Conservation (phyloP, 1,139 yeast genomes). For the Petasospora fabianii region DNA sequence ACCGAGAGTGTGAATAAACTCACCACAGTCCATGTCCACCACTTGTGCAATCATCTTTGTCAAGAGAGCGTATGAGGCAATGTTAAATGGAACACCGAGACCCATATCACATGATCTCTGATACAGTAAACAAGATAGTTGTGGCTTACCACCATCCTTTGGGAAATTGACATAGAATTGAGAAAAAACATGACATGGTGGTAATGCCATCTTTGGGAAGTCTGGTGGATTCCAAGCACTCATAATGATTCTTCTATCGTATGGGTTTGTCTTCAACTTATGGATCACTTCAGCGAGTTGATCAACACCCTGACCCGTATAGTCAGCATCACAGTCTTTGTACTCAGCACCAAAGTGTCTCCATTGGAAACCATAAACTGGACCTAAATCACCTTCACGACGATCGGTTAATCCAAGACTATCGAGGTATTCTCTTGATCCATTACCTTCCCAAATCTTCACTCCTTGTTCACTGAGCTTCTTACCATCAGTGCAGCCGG, state of each 20-base stretch:
- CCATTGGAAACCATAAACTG: constrained; percentile 99
- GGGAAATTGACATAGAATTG: constrained; percentile 92
- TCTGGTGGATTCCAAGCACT: constrained; percentile 99
- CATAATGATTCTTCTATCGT: constrained; percentile 88
- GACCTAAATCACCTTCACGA: constrained; percentile 93
- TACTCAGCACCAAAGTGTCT: constrained; percentile 97
- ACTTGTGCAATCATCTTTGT: constrained; percentile 95
- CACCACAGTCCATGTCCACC: constrained; percentile 92
- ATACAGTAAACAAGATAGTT: constrained; percentile 80
- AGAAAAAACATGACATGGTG: constrained; percentile 96
- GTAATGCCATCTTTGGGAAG: constrained; percentile 88
- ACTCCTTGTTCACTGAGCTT: constrained; percentile 77
- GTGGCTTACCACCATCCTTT: constrained; percentile 48
- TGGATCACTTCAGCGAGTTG: constrained; percentile 79
- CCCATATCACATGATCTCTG: constrained; percentile 99
- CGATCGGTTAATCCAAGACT: constrained; percentile 74
- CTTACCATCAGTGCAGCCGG: constrained; percentile 87
- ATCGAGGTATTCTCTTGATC: constrained; percentile 90
- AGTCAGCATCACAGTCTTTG: constrained; percentile 79
- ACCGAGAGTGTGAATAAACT: constrained; percentile 91
- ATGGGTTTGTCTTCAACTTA: constrained; percentile 81
- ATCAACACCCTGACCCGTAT: constrained; percentile 83
- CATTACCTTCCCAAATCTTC: constrained; percentile 98
- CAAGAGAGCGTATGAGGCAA: constrained; percentile 90
- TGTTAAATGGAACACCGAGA: constrained; percentile 95